phyloP scores from a whole-genome alignment of 2,329 filamentous ascomycete species.

The Aplosporella prunicola region DNA sequence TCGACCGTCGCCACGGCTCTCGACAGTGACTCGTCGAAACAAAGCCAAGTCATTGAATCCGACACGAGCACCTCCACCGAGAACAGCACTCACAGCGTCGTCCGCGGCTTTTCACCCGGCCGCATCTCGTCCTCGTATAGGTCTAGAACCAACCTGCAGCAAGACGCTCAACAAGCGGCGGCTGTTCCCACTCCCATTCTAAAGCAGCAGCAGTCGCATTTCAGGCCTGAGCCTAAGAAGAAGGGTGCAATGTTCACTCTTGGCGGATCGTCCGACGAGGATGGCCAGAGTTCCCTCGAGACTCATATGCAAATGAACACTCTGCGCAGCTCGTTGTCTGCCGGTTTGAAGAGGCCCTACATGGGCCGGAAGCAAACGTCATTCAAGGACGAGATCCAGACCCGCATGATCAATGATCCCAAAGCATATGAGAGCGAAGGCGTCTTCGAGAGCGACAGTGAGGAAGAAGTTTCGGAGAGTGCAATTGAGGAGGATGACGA shows the following conservation, averaged over 20 bases:
- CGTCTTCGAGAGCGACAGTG: conserved; percentile 50
- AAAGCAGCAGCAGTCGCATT: conserved; percentile 31
- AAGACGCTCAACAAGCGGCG: conserved; percentile 27
- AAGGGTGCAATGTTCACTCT: conserved; percentile 65
- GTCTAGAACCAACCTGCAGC: conserved; percentile 47
- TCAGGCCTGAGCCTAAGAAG: conserved; percentile 43
- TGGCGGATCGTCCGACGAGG: conserved; percentile 74
- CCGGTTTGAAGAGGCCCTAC: conserved; percentile 41
- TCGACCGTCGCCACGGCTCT: conserved; percentile 45
- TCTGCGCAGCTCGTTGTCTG: conserved; percentile 46
- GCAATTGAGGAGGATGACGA: conserved; percentile 53
- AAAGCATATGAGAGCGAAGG: conserved; percentile 48
- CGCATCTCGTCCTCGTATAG: conserved; percentile 60
- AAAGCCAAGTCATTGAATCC: conserved; percentile 39
- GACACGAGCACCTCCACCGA: conserved; percentile 56
- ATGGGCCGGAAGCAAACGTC: conserved; percentile 66
- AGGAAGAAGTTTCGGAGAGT: conserved; percentile 42
- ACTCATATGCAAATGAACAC: conserved; percentile 51
- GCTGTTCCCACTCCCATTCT: conserved; percentile 51
- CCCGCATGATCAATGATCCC: conserved; percentile 51
- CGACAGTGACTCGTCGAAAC: conserved; percentile 26
- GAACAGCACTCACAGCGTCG: conserved; percentile 57
- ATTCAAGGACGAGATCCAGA: conserved; percentile 67
- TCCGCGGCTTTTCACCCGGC: conserved; percentile 78
- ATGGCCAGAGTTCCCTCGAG: conserved; percentile 69